phyloP scores from a whole-genome alignment of 73 alveolate species.

The Tetrahymena borealis region DNA sequence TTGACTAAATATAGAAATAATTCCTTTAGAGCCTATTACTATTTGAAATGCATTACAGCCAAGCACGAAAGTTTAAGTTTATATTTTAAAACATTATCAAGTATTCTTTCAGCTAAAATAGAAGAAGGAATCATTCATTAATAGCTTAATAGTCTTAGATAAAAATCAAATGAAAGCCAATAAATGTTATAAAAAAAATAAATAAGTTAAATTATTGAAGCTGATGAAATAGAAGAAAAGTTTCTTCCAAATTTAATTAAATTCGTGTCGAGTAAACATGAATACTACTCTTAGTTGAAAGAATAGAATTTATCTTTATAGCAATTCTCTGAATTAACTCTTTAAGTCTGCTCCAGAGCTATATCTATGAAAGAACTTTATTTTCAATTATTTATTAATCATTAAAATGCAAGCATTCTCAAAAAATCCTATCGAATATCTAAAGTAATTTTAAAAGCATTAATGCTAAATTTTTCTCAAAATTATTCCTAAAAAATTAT shows the following conservation, averaged over 20 bases:
- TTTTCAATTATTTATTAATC: not conserved
- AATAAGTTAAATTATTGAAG: not conserved
- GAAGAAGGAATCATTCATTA: not conserved
- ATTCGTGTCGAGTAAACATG: not conserved
- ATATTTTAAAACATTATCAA: not conserved
- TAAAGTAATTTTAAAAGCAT: not conserved
- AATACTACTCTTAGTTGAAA: not conserved
- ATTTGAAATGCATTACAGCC: not conserved
- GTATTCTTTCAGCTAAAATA: not conserved
- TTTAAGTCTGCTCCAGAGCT: not conserved
- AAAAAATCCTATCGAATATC: not conserved
- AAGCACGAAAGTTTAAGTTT: not conserved
- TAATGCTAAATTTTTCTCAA: too few species aligned
- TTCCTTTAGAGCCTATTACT: not conserved
- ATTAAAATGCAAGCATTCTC: not conserved
- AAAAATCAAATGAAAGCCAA: not conserved
- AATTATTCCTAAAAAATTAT: too few species aligned
- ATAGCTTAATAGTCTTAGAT: not conserved
- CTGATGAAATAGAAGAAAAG: not conserved
- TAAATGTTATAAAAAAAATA: not conserved
- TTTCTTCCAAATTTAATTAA: not conserved
- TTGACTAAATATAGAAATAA: not conserved
- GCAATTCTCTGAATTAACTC: not conserved
- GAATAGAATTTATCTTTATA: not conserved
- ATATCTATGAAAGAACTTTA: not conserved